Evolutionary conservation across 2,329 filamentous ascomycete genomes (phyloP).

Genomic region (Pseudogymnoascus sp.): DNA sequence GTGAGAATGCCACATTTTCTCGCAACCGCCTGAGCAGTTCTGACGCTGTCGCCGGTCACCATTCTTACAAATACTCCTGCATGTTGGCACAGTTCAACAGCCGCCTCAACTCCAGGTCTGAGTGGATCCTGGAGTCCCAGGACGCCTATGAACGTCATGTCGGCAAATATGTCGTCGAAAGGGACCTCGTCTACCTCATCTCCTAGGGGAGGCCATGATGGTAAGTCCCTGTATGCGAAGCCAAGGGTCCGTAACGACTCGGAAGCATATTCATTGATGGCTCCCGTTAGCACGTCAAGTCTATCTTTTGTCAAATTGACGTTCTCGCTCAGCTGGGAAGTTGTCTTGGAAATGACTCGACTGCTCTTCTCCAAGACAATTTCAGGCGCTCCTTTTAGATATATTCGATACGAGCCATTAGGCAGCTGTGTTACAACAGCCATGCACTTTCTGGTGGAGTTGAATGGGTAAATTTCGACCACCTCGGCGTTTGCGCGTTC

Average conservation of each 20-base stretch:
- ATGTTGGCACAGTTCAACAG: conserved; percentile 64
- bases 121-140: conserved; percentile 79
- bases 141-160: conserved; percentile 62
- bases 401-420: conserved; percentile 35
- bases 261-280: conserved; percentile 33
- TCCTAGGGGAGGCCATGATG: conserved; percentile 28
- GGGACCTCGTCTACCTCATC: not conserved
- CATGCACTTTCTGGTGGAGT: conserved; percentile 52
- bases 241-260: conserved; percentile 37
- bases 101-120: conserved; percentile 63
- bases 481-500: conserved; percentile 55
- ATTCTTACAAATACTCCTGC: conserved; percentile 76
- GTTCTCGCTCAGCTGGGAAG: not conserved
- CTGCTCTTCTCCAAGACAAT: conserved; percentile 42
- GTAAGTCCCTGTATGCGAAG: conserved; percentile 34
- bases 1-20: conserved; percentile 71
- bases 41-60: conserved; percentile 72
- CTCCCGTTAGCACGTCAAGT: conserved; percentile 21
- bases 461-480: conserved; percentile 36
- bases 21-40: conserved; percentile 73
- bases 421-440: conserved; percentile 49
- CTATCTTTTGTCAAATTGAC: conserved; percentile 40
- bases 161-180: conserved; percentile 16
- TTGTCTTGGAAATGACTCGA: conserved; percentile 51
- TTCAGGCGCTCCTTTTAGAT: conserved; percentile 59